These are phyloP conservation scores for Tilletia setariae DNA, from an alignment of 1,284 basidiomycete species.

Conservation along the genomic window DNA sequence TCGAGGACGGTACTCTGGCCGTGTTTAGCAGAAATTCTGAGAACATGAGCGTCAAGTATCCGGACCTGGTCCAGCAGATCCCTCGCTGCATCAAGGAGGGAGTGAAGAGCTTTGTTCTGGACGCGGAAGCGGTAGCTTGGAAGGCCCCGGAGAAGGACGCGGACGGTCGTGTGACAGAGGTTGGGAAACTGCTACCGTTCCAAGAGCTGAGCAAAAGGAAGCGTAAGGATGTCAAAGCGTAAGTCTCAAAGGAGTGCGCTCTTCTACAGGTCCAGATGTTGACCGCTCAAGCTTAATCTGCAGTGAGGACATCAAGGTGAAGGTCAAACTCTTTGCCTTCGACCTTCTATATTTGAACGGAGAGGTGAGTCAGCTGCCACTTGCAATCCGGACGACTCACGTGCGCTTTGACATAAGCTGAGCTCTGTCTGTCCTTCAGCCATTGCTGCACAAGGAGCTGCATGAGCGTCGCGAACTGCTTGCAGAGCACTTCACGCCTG, in stretches of 20 bases:
- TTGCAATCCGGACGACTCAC: conserved; percentile 54
- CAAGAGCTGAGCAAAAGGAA: conserved; percentile 93
- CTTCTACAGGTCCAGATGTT: background rate
- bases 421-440: background rate
- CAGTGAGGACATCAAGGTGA: conserved; percentile 83
- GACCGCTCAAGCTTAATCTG: background rate
- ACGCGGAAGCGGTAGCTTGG: conserved; percentile 94
- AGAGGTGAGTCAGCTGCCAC: conserved; percentile 58
- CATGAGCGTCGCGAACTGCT: conserved; percentile 69
- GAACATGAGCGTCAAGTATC: conserved; percentile 99
- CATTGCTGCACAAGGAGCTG: conserved; percentile 27
- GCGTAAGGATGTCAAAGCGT: conserved; percentile 89
- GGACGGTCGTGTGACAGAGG: conserved; percentile 23
- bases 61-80: conserved; percentile 89
- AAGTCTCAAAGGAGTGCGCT: background rate
- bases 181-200: conserved; percentile 79
- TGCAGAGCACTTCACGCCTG: conserved; percentile 72
- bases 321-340: conserved; percentile 91
- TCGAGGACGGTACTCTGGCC: conserved; percentile 58
- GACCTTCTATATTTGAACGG: conserved; percentile 93
- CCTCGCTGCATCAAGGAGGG: conserved; percentile 65
- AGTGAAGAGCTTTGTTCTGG: conserved; percentile 84
- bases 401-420: background rate
- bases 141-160: conserved; percentile 63
- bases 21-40: conserved; percentile 97